Evolutionary conservation across 2,329 filamentous ascomycete species (phyloP).

Genomic region (Xylariaceae sp.): DNA sequence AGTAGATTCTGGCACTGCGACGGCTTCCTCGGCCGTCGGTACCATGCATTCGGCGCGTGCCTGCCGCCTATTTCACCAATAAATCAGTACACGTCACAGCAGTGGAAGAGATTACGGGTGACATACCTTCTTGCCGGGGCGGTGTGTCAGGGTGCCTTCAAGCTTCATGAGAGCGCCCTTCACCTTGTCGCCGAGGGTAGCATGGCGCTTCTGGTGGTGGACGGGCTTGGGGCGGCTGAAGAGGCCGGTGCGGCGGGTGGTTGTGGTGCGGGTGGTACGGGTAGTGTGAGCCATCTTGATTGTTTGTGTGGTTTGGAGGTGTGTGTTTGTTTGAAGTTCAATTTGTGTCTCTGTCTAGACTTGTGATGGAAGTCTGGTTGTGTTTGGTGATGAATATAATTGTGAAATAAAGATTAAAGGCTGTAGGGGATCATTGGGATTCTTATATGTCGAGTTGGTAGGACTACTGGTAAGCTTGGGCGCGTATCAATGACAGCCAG

Average conservation of each 20-base stretch:
- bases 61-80: slow-evolving; percentile 55
- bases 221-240: slow-evolving; percentile 36
- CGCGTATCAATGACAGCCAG: too few species aligned
- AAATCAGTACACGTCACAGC: too few species aligned
- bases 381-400: too few species aligned
- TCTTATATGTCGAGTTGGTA: slow-evolving; percentile 6
- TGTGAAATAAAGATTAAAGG: too few species aligned
- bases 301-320: not conserved
- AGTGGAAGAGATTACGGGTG: too few species aligned
- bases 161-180: slow-evolving; percentile 71
- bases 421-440: not conserved
- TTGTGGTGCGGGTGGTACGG: slow-evolving; percentile 34
- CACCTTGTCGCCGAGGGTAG: slow-evolving; percentile 71
- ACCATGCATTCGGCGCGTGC: slow-evolving; percentile 68
- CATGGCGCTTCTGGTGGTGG: slow-evolving; percentile 64
- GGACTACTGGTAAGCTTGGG: too few species aligned
- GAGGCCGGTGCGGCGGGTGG: slow-evolving; percentile 36
- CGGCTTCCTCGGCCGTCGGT: slow-evolving; percentile 63
- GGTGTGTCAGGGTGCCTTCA: slow-evolving; percentile 63
- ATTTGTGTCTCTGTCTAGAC: too few species aligned
- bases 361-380: not conserved
- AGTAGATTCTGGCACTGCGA: slow-evolving; percentile 17
- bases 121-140: slow-evolving; percentile 67
- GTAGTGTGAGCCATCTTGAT: slow-evolving; percentile 1
- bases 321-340: slow-evolving; percentile 1